Percentiles rank a stretch among this genome's conserved stretches.
Conservation (phyloP, 2,329 filamentous ascomycete genomes). For the Calonectria fujianensis region DNA sequence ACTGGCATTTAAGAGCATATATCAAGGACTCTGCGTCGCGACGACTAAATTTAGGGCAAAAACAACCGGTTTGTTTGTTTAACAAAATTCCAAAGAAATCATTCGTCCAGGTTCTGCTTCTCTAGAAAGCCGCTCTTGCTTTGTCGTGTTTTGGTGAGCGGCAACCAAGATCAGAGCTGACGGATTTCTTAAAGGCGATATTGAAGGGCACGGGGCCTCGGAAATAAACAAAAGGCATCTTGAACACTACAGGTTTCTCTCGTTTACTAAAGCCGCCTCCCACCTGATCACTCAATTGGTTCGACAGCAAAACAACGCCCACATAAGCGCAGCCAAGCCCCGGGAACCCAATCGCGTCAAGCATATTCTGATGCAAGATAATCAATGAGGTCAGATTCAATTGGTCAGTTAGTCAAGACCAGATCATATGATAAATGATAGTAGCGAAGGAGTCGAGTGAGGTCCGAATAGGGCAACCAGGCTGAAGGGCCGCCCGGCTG, state of each 20-base stretch:
- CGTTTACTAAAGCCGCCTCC: background rate
- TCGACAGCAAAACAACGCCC: background rate
- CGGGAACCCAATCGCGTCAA: background rate
- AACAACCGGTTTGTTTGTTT: background rate
- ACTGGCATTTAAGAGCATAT: background rate
- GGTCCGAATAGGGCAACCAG: background rate
- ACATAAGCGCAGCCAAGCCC: background rate
- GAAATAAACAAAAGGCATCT: background rate
- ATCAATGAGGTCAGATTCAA: background rate
- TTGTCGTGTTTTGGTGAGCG: background rate
- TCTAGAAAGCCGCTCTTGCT: background rate
- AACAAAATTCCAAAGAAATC: background rate
- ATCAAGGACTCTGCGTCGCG: background rate
- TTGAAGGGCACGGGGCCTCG: background rate
- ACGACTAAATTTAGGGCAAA: background rate
- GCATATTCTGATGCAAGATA: background rate
- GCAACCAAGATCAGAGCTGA: background rate
- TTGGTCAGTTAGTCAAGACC: background rate
- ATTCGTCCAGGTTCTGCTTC: background rate
- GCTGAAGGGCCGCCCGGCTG: background rate
- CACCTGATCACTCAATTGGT: background rate
- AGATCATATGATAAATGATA: background rate
- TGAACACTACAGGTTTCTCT: background rate
- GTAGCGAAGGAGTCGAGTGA: background rate
- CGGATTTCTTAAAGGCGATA: background rate